phyloP scores from a whole-genome alignment of 1,284 basidiomycete species.

The Neonothopanus nambi region DNA sequence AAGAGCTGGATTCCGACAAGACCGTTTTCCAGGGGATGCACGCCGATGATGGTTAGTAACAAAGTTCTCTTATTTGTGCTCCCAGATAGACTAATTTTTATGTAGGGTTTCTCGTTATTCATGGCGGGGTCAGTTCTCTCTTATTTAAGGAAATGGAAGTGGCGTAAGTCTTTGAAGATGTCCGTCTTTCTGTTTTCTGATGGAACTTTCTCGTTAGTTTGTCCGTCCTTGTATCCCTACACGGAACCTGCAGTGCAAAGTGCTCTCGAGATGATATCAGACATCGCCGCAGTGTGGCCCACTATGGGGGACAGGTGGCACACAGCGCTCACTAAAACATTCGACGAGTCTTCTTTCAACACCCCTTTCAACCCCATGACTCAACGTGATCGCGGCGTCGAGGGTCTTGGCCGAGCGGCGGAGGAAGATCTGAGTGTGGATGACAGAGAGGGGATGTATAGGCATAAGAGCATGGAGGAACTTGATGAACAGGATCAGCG shows the following conservation, averaged over 20 bases:
- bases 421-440: conserved; percentile 18
- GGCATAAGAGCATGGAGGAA: conserved; percentile 16
- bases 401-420: conserved; percentile 16
- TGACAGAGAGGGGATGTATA: conserved; percentile 19
- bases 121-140: conserved; percentile 19
- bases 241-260: conserved; percentile 12
- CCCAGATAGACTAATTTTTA: background rate
- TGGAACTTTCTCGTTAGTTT: conserved; percentile 6
- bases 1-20: conserved; percentile 19
- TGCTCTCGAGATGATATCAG: conserved; percentile 15
- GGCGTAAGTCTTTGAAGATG: conserved; percentile 12
- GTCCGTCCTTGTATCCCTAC: conserved; percentile 14
- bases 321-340: conserved; percentile 5
- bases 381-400: conserved; percentile 13
- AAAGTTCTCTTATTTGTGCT: background rate
- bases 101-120: conserved; percentile 17
- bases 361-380: background rate
- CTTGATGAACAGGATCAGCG: conserved; percentile 11
- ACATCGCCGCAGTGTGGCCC: conserved; percentile 18
- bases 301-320: conserved; percentile 18
- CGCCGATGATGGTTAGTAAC: conserved; percentile 18
- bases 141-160: conserved; percentile 18
- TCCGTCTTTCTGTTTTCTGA: background rate
- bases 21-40: conserved; percentile 18
- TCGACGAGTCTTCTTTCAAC: conserved; percentile 6